Percentiles rank a stretch among this genome's conserved stretches.
Conservation (phyloP, 2,329 filamentous ascomycete species). For the Hawksworthiomyces lignivorus region DNA sequence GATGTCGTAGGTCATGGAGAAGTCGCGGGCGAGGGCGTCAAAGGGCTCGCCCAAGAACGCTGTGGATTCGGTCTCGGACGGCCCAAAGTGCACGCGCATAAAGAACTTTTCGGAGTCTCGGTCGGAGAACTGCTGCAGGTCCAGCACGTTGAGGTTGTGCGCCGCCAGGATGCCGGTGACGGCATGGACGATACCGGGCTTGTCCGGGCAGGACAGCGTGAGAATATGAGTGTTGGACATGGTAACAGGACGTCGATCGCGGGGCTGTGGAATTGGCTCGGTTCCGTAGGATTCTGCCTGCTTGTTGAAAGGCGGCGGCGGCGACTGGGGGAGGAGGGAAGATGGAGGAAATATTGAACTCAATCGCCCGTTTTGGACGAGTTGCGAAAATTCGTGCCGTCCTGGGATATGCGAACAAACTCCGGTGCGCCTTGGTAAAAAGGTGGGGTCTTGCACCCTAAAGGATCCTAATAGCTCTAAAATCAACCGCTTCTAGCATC, state of each 20-base stretch:
- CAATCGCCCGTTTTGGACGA: no score
- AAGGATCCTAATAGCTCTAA: no score
- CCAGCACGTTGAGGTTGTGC: slow-evolving; percentile 71
- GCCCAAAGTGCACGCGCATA: slow-evolving; percentile 79
- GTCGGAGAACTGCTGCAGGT: slow-evolving; percentile 80
- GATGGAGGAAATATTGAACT: no score
- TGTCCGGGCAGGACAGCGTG: slow-evolving; percentile 77
- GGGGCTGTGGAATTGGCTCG: neutral
- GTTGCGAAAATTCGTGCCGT: no score
- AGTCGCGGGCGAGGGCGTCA: slow-evolving; percentile 50
- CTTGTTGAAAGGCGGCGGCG: neutral
- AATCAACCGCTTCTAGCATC: no score
- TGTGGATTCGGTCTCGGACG: slow-evolving; percentile 41
- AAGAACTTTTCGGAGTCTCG: slow-evolving; percentile 69
- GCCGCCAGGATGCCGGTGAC: slow-evolving; percentile 70
- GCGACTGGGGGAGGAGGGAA: no score
- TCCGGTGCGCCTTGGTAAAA: no score
- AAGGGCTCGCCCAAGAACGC: slow-evolving; percentile 50
- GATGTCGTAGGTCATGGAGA: slow-evolving; percentile 65
- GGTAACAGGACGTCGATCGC: slow-evolving; percentile 4
- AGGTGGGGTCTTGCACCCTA: no score
- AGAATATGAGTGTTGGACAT: slow-evolving; percentile 59
- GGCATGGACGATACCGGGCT: slow-evolving; percentile 76
- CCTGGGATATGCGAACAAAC: no score
- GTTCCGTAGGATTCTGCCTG: neutral